A percentile compares a stretch with the other conserved stretches of the same genome.
Conservation (phyloP, 1,284 basidiomycete genomes). For the Amylostereum areolatum region DNA sequence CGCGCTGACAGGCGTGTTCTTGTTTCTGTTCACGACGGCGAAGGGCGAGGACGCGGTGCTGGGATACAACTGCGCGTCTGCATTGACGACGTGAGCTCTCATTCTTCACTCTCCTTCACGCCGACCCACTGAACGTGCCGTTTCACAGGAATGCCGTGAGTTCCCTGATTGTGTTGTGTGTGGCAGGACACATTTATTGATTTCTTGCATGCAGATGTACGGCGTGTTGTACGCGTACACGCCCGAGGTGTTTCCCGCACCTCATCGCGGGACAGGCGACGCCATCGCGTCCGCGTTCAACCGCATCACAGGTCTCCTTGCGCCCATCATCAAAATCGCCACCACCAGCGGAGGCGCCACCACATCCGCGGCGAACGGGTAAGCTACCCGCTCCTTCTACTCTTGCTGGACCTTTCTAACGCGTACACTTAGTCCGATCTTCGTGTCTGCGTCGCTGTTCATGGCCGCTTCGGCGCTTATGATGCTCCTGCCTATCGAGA, state of each 20-base stretch:
- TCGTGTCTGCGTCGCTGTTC: constrained; percentile 52
- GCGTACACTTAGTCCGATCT: constrained; percentile 39
- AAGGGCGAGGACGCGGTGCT: constrained; percentile 39
- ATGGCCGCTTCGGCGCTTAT: constrained; percentile 40
- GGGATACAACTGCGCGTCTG: constrained; percentile 48
- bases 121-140: too few species aligned
- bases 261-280: constrained; percentile 59
- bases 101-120: too few species aligned
- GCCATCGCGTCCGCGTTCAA: constrained; percentile 50
- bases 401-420: neutral
- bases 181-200: too few species aligned
- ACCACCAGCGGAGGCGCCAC: constrained; percentile 24
- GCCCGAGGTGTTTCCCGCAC: constrained; percentile 62
- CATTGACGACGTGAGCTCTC: constrained; percentile 44
- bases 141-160: too few species aligned
- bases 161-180: too few species aligned
- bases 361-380: constrained; percentile 27
- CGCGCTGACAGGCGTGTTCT: constrained; percentile 45
- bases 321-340: constrained; percentile 47
- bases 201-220: constrained; percentile 38
- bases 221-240: constrained; percentile 57
- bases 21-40: constrained; percentile 59
- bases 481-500: constrained; percentile 50
- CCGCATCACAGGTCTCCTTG: constrained; percentile 49
- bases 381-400: constrained; percentile 8